phyloP scores from a whole-genome alignment of 495 filamentous ascomycete genomes.

The Corynascus novoguineensis region DNA sequence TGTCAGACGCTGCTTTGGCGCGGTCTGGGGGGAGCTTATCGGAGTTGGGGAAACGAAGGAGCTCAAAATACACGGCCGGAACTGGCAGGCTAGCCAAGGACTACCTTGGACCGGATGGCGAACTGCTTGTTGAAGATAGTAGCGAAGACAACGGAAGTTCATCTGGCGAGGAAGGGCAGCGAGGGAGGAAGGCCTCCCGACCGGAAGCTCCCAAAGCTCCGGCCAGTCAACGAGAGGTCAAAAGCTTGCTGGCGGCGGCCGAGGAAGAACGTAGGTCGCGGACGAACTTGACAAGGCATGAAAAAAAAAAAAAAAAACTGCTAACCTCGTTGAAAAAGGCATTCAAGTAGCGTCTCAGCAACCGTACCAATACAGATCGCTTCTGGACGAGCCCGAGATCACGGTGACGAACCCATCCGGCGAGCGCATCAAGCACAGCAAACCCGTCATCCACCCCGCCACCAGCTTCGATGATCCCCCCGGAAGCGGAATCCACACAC shows the following conservation, averaged over 20 bases:
- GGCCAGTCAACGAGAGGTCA: slow-evolving; percentile 35
- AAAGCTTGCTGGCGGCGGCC: slow-evolving; percentile 60
- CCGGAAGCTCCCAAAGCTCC: slow-evolving; percentile 23
- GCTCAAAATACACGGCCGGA: slow-evolving; percentile 35
- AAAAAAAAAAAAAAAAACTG: not conserved
- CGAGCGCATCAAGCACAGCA: slow-evolving; percentile 49
- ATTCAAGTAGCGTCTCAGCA: slow-evolving; percentile 38
- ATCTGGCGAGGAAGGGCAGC: slow-evolving; percentile 47
- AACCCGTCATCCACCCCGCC: slow-evolving; percentile 67
- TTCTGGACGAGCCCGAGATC: slow-evolving; percentile 59
- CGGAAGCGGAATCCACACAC: slow-evolving; percentile 64
- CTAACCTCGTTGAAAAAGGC: slow-evolving; percentile 30
- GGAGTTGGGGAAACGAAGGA: slow-evolving; percentile 45
- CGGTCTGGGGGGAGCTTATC: slow-evolving; percentile 51
- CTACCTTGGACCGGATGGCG: slow-evolving; percentile 57
- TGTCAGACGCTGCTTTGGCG: slow-evolving; percentile 61
- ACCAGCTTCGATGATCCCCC: slow-evolving; percentile 69
- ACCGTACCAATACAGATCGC: slow-evolving; percentile 43
- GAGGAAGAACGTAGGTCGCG: slow-evolving; percentile 70
- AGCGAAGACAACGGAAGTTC: slow-evolving; percentile 50
- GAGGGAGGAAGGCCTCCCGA: slow-evolving; percentile 43
- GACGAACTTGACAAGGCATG: not conserved
- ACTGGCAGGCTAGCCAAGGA: slow-evolving; percentile 69
- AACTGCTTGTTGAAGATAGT: slow-evolving; percentile 48
- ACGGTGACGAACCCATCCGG: slow-evolving; percentile 58